These are phyloP conservation scores for Calonectria pseudoturangicola DNA, from an alignment of 2,329 filamentous ascomycete genomes.

Conservation along the genomic window DNA sequence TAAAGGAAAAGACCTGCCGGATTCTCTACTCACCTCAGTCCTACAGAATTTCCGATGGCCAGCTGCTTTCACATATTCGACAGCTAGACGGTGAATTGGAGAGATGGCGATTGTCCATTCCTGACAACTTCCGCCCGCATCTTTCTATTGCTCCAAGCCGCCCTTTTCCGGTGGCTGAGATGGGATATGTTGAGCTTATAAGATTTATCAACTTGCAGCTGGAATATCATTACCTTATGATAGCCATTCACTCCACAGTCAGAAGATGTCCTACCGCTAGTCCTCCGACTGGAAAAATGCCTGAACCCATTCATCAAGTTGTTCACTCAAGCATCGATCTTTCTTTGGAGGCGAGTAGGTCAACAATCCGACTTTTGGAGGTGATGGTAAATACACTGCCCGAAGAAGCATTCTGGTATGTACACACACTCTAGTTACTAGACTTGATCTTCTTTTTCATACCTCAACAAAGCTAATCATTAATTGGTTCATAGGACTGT, in stretches of 20 bases:
- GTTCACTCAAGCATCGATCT: constrained; percentile 71
- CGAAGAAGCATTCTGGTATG: constrained; percentile 69
- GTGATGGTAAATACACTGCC: constrained; percentile 61
- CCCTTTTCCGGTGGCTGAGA: constrained; percentile 52
- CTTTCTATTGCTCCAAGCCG: constrained; percentile 60
- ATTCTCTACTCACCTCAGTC: constrained; percentile 49
- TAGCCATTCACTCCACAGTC: constrained; percentile 72
- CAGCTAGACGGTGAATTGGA: constrained; percentile 58
- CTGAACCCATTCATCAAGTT: constrained; percentile 62
- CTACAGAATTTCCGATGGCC: constrained; percentile 48
- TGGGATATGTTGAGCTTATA: constrained; percentile 60
- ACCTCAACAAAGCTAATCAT: neutral
- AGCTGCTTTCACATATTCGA: constrained; percentile 53
- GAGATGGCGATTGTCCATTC: constrained; percentile 56
- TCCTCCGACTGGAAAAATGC: constrained; percentile 42
- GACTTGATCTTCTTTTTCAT: no score
- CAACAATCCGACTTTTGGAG: constrained; percentile 68
- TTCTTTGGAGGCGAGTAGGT: constrained; percentile 72
- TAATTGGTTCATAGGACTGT: constrained; percentile 62
- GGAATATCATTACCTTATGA: constrained; percentile 73
- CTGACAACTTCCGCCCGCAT: constrained; percentile 47
- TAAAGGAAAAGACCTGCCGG: constrained; percentile 50
- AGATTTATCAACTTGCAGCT: constrained; percentile 68
- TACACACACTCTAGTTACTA: neutral
- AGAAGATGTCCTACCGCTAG: constrained; percentile 63